Base-by-base conservation (phyloP, 768 basidiomycete species). In the Amanita rubescens region DNA sequence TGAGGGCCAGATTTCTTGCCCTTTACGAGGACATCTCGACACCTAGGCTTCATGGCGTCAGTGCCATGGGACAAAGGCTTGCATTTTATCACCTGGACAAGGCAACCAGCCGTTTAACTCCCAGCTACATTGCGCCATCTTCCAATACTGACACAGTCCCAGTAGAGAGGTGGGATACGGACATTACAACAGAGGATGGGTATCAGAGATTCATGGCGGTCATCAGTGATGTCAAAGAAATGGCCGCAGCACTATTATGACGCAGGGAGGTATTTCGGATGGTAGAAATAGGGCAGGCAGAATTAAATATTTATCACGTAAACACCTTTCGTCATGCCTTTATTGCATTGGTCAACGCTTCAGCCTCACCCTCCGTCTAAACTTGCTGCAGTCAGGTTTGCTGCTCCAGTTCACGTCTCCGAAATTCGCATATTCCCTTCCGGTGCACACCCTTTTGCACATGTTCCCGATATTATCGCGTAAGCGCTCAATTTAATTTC, bases 331-430 rank as follows among this genome's bases (percentile, higher is more conserved):
- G 47, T 53, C 11, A 77, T 76, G 74, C 70, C 71, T 56, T 75
- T 91, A 37, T 65, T 90, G 59, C 81, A 85, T 59, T 90, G 84
- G 82, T 81, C 77, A 43, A 80, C 77, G 24, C 67, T 91, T 51
- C 67, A 71, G 24, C 85, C 88, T 1, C 68, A 78, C 35, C 80
- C 77, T 8, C 71, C 75, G 1, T 79, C 78, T 4, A 73, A 75
- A 53, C 65, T 90, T 17, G 83, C 85, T 25, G 86, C 88, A 1
- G 69, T 90, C 34, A 78, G 87, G n/a, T 90, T 89, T 63, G 66
- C 79, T 0, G 74, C 75, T 0, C 82, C 86, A 0, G 79, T 90
- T 17, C 80, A 79, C 54, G 75, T 91, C n/a, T 75, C 79, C 2
- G 79, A 77, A 0, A 75, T 91, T 54, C 74, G 79, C 46, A 75